Evolutionary conservation across 2,329 filamentous ascomycete species (phyloP).

Genomic region (Lasiodiplodia hormozganensis): DNA sequence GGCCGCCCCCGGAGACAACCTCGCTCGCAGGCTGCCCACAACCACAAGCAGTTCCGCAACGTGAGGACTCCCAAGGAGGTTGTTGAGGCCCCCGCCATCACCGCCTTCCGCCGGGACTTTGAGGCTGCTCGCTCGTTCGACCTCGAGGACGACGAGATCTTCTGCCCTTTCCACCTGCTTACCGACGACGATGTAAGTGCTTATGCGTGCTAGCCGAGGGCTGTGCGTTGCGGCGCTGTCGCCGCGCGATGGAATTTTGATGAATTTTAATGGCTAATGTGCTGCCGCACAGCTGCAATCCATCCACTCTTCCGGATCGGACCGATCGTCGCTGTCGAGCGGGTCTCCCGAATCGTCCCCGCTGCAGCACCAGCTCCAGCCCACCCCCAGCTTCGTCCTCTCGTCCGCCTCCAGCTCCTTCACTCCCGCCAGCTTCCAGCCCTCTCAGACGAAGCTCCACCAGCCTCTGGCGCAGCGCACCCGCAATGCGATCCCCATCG

Average conservation of each 20-base stretch:
- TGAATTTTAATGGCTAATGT: conserved; percentile 29
- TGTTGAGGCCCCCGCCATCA: conserved; percentile 76
- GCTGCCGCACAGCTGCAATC: conserved; percentile 73
- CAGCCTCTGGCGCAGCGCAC: conserved; percentile 88
- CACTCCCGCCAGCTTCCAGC: conserved; percentile 64
- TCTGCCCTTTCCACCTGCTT: conserved; percentile 85
- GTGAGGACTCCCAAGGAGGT: conserved; percentile 87
- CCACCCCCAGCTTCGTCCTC: conserved; percentile 75
- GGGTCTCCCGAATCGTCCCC: conserved; percentile 92
- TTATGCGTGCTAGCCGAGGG: not conserved
- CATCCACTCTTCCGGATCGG: conserved; percentile 86
- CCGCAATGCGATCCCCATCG: conserved; percentile 95
- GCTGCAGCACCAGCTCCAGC: conserved; percentile 79
- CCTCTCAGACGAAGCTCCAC: conserved; percentile 78
- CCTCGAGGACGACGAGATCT: conserved; percentile 93
- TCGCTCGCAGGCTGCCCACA: conserved; percentile 79
- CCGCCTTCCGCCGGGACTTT: conserved; percentile 83
- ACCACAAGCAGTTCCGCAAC: conserved; percentile 87
- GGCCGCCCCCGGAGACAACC: conserved; percentile 86
- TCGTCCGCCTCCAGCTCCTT: conserved; percentile 64
- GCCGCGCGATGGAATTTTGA: conserved; percentile 2
- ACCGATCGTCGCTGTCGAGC: conserved; percentile 93
- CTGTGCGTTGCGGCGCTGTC: not conserved
- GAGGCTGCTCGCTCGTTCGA: conserved; percentile 94
- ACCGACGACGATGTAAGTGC: conserved; percentile 86